Evolutionary conservation across 1,284 basidiomycete genomes (phyloP).

Genomic region (Apiotrichum brassicae): DNA sequence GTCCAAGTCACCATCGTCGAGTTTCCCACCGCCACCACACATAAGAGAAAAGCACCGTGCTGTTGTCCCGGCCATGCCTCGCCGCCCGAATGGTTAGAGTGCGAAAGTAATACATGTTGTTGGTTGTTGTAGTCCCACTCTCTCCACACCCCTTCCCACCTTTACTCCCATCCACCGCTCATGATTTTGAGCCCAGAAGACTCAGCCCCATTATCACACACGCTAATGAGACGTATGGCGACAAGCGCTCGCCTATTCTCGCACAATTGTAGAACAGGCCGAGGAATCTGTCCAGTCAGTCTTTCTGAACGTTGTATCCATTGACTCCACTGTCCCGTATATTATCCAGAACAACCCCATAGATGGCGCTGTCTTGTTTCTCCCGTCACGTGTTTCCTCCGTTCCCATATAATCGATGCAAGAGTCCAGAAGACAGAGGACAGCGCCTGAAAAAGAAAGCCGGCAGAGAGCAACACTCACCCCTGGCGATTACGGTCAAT

Average conservation of each 20-base stretch:
- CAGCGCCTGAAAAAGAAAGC: neutral
- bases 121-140: neutral
- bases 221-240: constrained; percentile 73
- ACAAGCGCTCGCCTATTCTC: constrained; percentile 77
- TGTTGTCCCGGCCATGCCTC: neutral
- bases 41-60: neutral
- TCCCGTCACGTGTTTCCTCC: no score
- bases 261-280: constrained; percentile 92
- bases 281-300: constrained; percentile 58
- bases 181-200: neutral
- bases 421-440: no score
- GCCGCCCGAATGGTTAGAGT: no score
- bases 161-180: neutral
- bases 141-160: neutral
- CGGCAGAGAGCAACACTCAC: constrained; percentile 53
- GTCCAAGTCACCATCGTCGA: no score
- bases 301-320: neutral
- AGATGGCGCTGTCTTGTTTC: neutral
- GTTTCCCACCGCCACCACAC: neutral
- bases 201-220: constrained; percentile 71
- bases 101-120: neutral
- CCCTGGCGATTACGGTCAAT: constrained; percentile 93
- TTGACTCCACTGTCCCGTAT: no score
- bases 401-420: no score
- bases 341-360: neutral